Base-by-base conservation (phyloP, 192 early-diverging fungal genomes). In the Nowakowskiella sp. region DNA sequence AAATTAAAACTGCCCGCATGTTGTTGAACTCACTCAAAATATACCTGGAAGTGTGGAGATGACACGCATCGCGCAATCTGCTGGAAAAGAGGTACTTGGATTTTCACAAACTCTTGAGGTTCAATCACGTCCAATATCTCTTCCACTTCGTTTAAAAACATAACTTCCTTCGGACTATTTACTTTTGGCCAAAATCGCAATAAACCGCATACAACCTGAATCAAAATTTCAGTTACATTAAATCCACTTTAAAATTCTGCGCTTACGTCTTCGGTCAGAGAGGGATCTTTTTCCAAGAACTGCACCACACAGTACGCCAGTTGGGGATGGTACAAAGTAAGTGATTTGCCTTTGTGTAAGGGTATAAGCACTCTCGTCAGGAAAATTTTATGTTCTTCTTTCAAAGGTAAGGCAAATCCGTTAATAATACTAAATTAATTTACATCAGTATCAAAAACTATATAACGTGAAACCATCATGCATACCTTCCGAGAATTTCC, bases 361-460 rank as follows among this genome's bases (percentile, higher is more conserved):
- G 96, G 96, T 51, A 99, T 70, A 53, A 99, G 77, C 21, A 95
- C 94, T 45, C 86, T 78, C 43, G 84, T 85, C 46, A 99, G 64
- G 69, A 99, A 99, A 24, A 84, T 85, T 70, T 94, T 92, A 75
- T 99, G 96, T 73, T 99, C 96, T 49, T 97, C 91, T 66, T 99
- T 99, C 32, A 99, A 75, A 34, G 96, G 96, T 23, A 97, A 74
- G 1, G 96, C 94, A 65, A 99, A 99, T 16, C 96, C 96, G 66
- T 99, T 99, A 72, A 99, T 99, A 58, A 99, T 99, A 73, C 96
- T 99, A 49, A 3, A 47, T 8, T 44, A 2, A 30, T 51, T 29
- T 46, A 44, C 59, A 47, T 45, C 39, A 45, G 13, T 53, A 21
- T 6, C 3, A 7, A 25, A 23, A 10, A 63, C 8, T 30, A 2